Percentiles rank a stretch among this genome's conserved stretches.
These are phyloP conservation scores for Luffa acutangula DNA, from an alignment of 306 rosid species.

Conservation along the genomic window DNA sequence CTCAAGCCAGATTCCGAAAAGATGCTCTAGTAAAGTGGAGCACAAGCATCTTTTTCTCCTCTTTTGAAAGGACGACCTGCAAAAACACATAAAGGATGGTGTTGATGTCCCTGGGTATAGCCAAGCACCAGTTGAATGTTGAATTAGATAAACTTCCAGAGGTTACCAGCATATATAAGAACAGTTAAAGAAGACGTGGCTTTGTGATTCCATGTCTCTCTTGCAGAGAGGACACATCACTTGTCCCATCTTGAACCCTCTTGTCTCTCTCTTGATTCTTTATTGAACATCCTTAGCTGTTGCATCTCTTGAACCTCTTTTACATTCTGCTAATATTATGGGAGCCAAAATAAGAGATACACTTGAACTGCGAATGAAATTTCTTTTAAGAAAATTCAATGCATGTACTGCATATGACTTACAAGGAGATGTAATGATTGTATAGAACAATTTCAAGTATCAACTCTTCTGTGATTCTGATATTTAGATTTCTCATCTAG, in stretches of 20 bases:
- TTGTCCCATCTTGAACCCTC: neutral
- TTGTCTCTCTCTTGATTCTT: neutral
- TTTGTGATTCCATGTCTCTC: neutral
- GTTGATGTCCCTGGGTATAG: neutral
- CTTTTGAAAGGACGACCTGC: neutral
- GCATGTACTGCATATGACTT: neutral
- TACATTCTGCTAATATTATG: neutral
- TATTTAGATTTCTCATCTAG: neutral
- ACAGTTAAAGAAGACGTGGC: neutral
- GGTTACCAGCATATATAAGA: neutral
- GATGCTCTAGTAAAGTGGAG: neutral
- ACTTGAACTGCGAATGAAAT: neutral
- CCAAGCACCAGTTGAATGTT: neutral
- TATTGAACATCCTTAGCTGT: neutral
- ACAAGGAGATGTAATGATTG: neutral
- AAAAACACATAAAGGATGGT: neutral
- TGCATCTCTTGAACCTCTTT: neutral
- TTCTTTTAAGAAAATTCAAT: neutral
- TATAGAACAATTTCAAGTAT: neutral
- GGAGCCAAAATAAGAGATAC: neutral
- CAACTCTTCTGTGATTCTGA: neutral
- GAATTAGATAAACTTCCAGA: neutral
- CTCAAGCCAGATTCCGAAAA: neutral
- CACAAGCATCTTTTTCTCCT: neutral
- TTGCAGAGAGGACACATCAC: neutral